Base-by-base conservation (phyloP, 495 filamentous ascomycete species). In the Talaromyces thailandensis region DNA sequence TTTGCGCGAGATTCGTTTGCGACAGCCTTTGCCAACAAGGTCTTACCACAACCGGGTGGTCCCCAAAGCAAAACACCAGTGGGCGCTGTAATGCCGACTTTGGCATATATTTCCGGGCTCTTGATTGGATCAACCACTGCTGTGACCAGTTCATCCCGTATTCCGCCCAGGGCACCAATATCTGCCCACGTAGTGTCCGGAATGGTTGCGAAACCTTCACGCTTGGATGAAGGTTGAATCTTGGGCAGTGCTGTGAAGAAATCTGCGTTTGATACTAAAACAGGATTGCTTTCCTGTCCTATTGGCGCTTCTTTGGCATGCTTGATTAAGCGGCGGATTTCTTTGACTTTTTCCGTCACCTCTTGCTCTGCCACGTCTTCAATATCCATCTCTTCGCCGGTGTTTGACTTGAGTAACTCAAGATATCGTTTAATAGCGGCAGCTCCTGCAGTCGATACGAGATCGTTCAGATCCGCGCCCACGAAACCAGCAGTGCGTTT, bases 171-270 rank as follows among this genome's bases (percentile, higher is more conserved):
- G 4, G 94, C 94, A 56, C 94, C 94, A 61, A 98, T 93, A 68
- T 97, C 87, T 35, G 84, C 79, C 94, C 93, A 98, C 1, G 91
- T 96, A 6, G 93, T 96, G 70, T 96, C 90, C n/a, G 94, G 94
- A 51, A 98, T 91, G 1, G 93, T 96, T 28, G 93, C 91, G 74
- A 98, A 98, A 63, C 94, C 94, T 78, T 98, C 95, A 18, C 94
- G 87, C 70, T 96, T 95, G 21, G 91, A 89, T 1, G 92, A 96
- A 4, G 94, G 95, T 64, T 95, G 92, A 60, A 98, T 92, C 67
- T 86, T 87, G 43, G 89, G 84, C 28, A 97, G 80, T 26, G 93
- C 94, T 6, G 81, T 81, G 26, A 87, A 74, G 72, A 96, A 94
- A 60, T 94, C 90, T 6, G 75, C 71, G 63, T 82, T 84, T 8